Evolutionary conservation across 352 stramenopile genomes (phyloP).

Genomic region (Globisporangium barbulae): DNA sequence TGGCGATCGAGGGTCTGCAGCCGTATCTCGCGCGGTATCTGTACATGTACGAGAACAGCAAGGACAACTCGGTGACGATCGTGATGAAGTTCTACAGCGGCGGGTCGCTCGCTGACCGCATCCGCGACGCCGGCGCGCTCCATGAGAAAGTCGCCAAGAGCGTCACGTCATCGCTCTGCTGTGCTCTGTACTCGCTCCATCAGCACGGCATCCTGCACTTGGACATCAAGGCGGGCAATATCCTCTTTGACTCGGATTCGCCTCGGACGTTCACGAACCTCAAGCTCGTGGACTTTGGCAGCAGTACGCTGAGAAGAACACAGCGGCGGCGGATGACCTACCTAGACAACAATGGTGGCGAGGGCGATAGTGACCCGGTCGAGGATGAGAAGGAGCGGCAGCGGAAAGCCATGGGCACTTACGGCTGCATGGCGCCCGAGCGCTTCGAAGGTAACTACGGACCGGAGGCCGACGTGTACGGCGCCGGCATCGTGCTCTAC

Average conservation of each 20-base stretch:
- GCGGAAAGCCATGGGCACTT: slow-evolving; percentile 36
- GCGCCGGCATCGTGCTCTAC: slow-evolving; percentile 55
- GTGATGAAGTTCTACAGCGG: slow-evolving; percentile 63
- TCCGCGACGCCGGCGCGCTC: slow-evolving; percentile 29
- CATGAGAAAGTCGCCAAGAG: slow-evolving; percentile 30
- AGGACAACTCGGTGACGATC: slow-evolving; percentile 44
- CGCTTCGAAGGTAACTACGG: slow-evolving; percentile 49
- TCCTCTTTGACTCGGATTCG: slow-evolving; percentile 50
- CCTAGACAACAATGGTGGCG: slow-evolving; percentile 9
- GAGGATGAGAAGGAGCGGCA: slow-evolving; percentile 11
- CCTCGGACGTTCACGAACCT: slow-evolving; percentile 38
- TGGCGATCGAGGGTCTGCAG: slow-evolving; percentile 29
- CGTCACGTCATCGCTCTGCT: slow-evolving; percentile 44
- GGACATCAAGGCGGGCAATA: slow-evolving; percentile 64
- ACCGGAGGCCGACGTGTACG: slow-evolving; percentile 57
- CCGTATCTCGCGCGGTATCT: slow-evolving; percentile 50
- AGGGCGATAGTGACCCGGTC: not conserved
- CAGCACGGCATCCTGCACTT: slow-evolving; percentile 52
- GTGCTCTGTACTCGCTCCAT: slow-evolving; percentile 46
- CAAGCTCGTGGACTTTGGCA: slow-evolving; percentile 73
- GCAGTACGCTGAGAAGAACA: slow-evolving; percentile 20
- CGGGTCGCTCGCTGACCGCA: slow-evolving; percentile 49
- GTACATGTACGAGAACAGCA: slow-evolving; percentile 56
- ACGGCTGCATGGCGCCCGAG: slow-evolving; percentile 65
- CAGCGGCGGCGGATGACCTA: not conserved